These are phyloP conservation scores for Picea abies DNA, from an alignment of 83 land plant species.

Conservation along the genomic window DNA sequence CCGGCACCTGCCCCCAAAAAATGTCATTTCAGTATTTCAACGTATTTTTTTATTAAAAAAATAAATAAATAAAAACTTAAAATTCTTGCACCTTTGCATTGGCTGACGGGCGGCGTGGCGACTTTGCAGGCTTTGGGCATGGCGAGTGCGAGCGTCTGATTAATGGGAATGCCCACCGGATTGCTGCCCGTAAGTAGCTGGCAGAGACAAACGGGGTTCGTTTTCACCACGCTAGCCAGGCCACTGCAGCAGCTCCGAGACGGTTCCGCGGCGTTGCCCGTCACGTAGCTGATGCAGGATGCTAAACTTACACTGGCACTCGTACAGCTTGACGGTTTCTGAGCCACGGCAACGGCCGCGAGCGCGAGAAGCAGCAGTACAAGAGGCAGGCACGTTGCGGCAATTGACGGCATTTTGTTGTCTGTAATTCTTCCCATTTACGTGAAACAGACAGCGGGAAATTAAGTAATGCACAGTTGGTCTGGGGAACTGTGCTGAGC, in stretches of 20 bases:
- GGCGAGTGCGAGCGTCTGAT: constrained; percentile 20
- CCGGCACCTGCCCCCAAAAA: too few relatives aligned
- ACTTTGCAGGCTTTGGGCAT: constrained; percentile 35
- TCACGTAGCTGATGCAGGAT: constrained; percentile 21
- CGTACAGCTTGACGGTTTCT: background rate
- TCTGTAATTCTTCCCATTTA: background rate
- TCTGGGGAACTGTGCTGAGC: background rate
- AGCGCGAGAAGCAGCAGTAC: too few relatives aligned
- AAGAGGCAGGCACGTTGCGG: background rate
- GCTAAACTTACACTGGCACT: background rate
- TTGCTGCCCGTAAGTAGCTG: constrained; percentile 19
- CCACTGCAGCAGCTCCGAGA: constrained; percentile 34
- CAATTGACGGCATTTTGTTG: background rate
- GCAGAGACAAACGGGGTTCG: constrained; percentile 33
- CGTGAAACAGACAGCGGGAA: background rate
- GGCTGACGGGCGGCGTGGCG: constrained; percentile 31
- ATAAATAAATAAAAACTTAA: too few relatives aligned
- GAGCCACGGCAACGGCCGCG: background rate
- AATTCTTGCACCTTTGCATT: constrained; percentile 27
- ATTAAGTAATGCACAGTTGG: too few relatives aligned
- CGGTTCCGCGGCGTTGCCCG: constrained; percentile 27
- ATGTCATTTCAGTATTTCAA: too few relatives aligned
- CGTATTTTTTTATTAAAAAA: too few relatives aligned
- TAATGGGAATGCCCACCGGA: constrained; percentile 20
- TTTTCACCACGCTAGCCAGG: constrained; percentile 31